Evolutionary conservation across 169 alveolate genomes (phyloP).

Genomic region (Plasmodium gonderi): DNA sequence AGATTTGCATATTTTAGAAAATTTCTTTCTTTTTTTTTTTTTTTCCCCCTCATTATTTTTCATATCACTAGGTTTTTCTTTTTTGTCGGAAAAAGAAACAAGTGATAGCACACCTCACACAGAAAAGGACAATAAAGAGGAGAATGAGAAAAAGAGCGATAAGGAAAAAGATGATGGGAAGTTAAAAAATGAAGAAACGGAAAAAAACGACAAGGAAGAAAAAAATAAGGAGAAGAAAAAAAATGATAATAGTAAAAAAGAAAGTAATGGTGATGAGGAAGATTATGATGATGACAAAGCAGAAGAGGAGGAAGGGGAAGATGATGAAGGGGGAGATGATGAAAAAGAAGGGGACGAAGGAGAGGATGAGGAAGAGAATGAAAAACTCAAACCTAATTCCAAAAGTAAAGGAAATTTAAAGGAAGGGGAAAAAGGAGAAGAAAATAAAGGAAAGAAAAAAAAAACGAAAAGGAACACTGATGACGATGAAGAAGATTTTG

Average conservation of each 20-base stretch:
- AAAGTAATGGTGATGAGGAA: neutral
- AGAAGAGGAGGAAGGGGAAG: slow-evolving; percentile 5
- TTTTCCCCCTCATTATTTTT: no score
- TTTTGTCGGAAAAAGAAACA: slow-evolving; percentile 6
- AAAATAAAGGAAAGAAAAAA: neutral
- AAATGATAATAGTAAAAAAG: neutral
- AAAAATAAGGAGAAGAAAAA: neutral
- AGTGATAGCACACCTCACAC: neutral
- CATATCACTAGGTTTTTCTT: slow-evolving; percentile 29
- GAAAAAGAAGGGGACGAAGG: slow-evolving; percentile 2
- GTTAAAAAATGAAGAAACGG: neutral
- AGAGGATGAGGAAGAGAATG: slow-evolving; percentile 23
- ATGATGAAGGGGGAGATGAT: neutral
- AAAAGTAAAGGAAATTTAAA: neutral
- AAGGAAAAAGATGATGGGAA: neutral
- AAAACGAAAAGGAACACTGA: neutral
- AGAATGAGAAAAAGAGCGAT: neutral
- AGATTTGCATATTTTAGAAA: neutral
- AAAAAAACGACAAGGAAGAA: neutral
- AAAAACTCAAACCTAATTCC: neutral
- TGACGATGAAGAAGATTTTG: neutral
- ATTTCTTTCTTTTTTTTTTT: neutral
- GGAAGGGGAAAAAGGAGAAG: neutral
- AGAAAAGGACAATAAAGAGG: slow-evolving; percentile 5
- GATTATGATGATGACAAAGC: neutral